Evolutionary conservation across 164 flowering plant genomes (phyloP).

Genomic region (Vitis amurensis): DNA sequence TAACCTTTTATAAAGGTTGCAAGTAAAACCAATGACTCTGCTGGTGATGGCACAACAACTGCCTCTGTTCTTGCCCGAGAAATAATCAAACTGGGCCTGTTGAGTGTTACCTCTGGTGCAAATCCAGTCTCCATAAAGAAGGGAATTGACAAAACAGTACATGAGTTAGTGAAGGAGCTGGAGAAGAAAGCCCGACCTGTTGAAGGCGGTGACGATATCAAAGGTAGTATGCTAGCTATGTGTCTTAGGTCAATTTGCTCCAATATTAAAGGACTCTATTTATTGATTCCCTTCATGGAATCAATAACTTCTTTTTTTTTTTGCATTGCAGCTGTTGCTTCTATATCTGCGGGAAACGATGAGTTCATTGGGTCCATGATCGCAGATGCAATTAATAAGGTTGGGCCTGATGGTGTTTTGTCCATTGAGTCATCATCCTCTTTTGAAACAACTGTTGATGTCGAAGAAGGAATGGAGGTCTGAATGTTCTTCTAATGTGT

Average conservation of each 20-base stretch:
- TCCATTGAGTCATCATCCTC: conserved; percentile 99
- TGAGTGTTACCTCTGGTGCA: conserved; percentile 95
- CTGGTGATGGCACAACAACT: conserved; percentile 99
- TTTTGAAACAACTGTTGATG: conserved; percentile 95
- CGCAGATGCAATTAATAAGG: conserved; percentile 99
- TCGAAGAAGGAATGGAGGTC: conserved; percentile 99
- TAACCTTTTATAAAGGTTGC: conserved; percentile 62
- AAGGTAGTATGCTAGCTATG: conserved; percentile 48
- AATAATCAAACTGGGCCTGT: conserved; percentile 84
- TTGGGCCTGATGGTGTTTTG: conserved; percentile 97
- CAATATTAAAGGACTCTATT: neutral
- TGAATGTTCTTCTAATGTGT: conserved; percentile 14
- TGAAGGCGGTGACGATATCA: conserved; percentile 85
- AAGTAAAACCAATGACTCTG: conserved; percentile 95
- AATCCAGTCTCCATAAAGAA: conserved; percentile 88
- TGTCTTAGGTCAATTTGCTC: neutral
- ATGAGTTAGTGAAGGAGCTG: conserved; percentile 65
- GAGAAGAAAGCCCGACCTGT: conserved; percentile 89
- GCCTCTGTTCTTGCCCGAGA: conserved; percentile 94
- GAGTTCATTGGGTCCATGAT: conserved; percentile 88
- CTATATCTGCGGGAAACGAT: conserved; percentile 97
- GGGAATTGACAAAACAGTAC: conserved; percentile 93
- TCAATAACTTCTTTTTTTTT: neutral
- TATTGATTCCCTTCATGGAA: neutral
- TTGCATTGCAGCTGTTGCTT: conserved; percentile 69